Percentiles rank a stretch among this genome's conserved stretches.
phyloP scores from a whole-genome alignment of 2,329 filamentous ascomycete species.

The Calonectria henricotiae region DNA sequence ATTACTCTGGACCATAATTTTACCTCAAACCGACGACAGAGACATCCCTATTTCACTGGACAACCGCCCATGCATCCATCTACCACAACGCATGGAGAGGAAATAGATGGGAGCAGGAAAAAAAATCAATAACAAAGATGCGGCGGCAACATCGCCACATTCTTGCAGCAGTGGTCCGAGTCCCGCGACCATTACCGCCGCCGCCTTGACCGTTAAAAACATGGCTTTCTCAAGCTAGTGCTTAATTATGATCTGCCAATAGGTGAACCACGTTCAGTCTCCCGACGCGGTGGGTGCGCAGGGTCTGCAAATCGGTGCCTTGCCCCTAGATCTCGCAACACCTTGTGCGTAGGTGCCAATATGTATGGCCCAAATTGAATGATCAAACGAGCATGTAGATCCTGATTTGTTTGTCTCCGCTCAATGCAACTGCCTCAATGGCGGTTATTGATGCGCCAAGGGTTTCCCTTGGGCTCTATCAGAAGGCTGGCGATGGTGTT shows the following conservation, averaged over 20 bases:
- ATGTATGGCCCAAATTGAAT: not conserved
- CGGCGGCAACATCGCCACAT: not conserved
- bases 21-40: conserved; percentile 45
- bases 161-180: not conserved
- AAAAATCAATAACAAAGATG: not conserved
- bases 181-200: not conserved
- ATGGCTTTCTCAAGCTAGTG: not conserved
- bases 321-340: conserved; percentile 1
- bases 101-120: not conserved
- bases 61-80: conserved; percentile 42
- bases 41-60: conserved; percentile 48
- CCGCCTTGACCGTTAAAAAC: not conserved
- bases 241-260: conserved; percentile 6
- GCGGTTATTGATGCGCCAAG: conserved; percentile 6
- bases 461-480: conserved; percentile 1
- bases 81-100: not conserved
- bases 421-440: not conserved
- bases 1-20: no score
- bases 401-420: conserved; percentile 16
- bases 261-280: not conserved
- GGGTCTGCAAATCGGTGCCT: conserved; percentile 6
- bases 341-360: not conserved
- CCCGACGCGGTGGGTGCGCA: not conserved
- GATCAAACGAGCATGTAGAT: conserved; percentile 13
- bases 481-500: not conserved